phyloP scores from a whole-genome alignment of 1,139 yeast species.

The Hyphopichia buzzinii region DNA sequence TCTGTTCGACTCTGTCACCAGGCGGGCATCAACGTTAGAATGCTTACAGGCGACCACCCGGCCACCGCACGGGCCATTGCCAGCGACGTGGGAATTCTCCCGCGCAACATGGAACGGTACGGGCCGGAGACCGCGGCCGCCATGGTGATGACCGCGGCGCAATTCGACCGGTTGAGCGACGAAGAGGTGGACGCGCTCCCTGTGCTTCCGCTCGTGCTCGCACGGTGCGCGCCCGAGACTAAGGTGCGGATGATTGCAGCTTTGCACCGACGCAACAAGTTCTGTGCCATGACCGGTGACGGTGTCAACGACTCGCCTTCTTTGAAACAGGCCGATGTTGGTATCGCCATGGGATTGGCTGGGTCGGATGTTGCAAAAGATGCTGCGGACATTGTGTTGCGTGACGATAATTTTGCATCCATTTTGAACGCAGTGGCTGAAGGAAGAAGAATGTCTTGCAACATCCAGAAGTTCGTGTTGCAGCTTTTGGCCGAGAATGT shows the following conservation, averaged over 20 bases:
- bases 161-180: slow-evolving; percentile 37
- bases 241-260: slow-evolving; percentile 50
- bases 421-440: slow-evolving; percentile 52
- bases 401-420: slow-evolving; percentile 51
- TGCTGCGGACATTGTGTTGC: slow-evolving; percentile 56
- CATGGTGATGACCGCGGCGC: slow-evolving; percentile 46
- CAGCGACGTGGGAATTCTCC: slow-evolving; percentile 50
- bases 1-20: slow-evolving; percentile 45
- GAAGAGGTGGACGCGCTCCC: slow-evolving; percentile 31
- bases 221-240: slow-evolving; percentile 56
- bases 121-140: slow-evolving; percentile 31
- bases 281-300: slow-evolving; percentile 39
- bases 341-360: slow-evolving; percentile 44
- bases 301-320: slow-evolving; percentile 42
- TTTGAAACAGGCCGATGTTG: slow-evolving; percentile 37
- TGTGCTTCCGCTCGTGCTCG: slow-evolving; percentile 38
- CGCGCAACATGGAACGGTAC: slow-evolving; percentile 38
- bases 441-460: slow-evolving; percentile 47
- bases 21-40: slow-evolving; percentile 54
- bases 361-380: slow-evolving; percentile 59
- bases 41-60: slow-evolving; percentile 56
- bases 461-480: slow-evolving; percentile 48
- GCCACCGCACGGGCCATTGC: slow-evolving; percentile 54
- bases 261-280: slow-evolving; percentile 45
- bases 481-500: slow-evolving; percentile 50